Base-by-base conservation (phyloP, 331 rosid species). In the Saraca asoca region DNA sequence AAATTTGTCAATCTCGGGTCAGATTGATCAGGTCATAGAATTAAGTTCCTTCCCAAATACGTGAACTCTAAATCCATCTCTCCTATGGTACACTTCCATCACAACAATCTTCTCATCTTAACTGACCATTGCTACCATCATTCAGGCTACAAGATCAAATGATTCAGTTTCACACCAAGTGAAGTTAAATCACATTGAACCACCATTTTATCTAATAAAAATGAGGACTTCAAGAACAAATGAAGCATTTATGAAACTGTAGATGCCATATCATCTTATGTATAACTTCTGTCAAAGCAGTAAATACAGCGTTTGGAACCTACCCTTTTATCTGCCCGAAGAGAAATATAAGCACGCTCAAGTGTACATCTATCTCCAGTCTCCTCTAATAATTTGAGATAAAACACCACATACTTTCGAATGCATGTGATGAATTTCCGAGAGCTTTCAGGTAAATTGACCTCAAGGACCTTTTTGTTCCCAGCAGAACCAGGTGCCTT, bases 341-440 rank as follows among this genome's bases (percentile, higher is more conserved):
- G 91, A 70, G 95, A 83, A 78, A 83, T 70, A 79, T 89, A 93
- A 6, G 98, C 95, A 61, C 96, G 96, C 39, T 93, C 98, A 67
- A 93, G 98, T 68, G 95, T 90, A 76, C 85, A 82, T 56, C 83
- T 87, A 75, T 93, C 98, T 79, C 91, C 94, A 39, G 95, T 85
- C 84, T 93, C 95, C 82, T 93, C 98, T 83, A 93, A 73, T 42
- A 90, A 85, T 75, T 87, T 85, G 86, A 93, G 88, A 77, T 93
- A 93, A 80, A 93, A 87, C 57, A 87, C 65, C 71, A 90, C 76
- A 78, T 93, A 93, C 84, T 93, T 93, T 50, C 96, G 82, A 58
- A 93, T 93, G 75, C 96, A 93, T 58, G 98, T 93, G 76, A 93
- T 93, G 78, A 93, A 93, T 70, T 93, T 93, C 63, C 98, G 85